These are phyloP conservation scores for Fusarium zealandicum DNA, from an alignment of 2,329 filamentous ascomycete species.

Conservation along the genomic window DNA sequence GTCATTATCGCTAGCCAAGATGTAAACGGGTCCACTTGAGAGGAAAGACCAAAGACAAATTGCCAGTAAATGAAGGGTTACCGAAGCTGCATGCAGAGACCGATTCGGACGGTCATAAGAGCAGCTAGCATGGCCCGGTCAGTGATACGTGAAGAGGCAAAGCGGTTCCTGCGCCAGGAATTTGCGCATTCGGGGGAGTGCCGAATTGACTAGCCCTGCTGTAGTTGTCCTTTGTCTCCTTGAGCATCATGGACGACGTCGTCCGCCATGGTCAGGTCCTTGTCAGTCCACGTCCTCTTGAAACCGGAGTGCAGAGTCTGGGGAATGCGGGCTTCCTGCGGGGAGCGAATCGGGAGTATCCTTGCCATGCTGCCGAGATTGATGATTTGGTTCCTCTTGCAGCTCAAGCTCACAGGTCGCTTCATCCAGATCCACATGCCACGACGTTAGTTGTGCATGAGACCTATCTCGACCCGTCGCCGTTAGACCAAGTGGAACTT, in stretches of 20 bases:
- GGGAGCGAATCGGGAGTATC: conserved; percentile 21
- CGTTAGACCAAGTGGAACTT: conserved; percentile 31
- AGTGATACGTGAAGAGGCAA: not conserved
- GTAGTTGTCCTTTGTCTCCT: too few species aligned
- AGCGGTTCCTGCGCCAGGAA: conserved; percentile 10
- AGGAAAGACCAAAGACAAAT: not conserved
- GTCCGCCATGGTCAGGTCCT: conserved; percentile 7
- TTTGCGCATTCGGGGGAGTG: not conserved
- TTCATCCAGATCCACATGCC: not conserved
- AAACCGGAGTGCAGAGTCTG: conserved; percentile 25
- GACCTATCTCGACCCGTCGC: conserved; percentile 14
- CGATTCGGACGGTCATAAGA: conserved; percentile 1
- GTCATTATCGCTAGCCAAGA: conserved; percentile 18
- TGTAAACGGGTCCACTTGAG: conserved; percentile 19
- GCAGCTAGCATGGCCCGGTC: not conserved
- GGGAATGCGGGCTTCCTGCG: conserved; percentile 24
- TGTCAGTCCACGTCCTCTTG: conserved; percentile 4
- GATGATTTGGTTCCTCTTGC: not conserved
- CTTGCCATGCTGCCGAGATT: not conserved
- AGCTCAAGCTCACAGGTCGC: conserved; percentile 16
- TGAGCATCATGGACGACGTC: conserved; percentile 6
- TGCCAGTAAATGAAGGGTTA: conserved; percentile 2
- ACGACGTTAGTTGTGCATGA: conserved; percentile 21
- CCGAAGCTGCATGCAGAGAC: conserved; percentile 3
- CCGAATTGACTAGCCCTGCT: too few species aligned